Conservation (phyloP, 164 flowering plant species). For the Piper betle region DNA sequence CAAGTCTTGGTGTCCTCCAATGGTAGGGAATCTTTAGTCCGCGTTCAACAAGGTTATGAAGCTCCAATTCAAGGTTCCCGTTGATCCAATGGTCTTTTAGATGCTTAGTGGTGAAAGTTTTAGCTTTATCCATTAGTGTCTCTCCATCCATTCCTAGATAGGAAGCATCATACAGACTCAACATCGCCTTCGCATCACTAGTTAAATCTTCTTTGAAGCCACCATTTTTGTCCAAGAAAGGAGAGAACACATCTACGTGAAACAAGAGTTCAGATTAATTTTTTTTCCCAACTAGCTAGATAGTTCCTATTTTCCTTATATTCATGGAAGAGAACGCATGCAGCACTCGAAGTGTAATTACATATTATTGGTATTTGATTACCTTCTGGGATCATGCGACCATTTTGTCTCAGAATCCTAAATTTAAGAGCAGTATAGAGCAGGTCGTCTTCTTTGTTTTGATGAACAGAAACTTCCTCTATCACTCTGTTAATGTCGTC, state of each 20-base stretch:
- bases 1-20: constrained; percentile 27
- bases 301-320: too few relatives aligned
- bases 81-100: constrained; percentile 5
- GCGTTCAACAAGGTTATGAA: constrained; percentile 10
- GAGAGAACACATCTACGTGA: constrained; percentile 15
- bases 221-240: constrained; percentile 19
- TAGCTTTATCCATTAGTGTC: constrained; percentile 17
- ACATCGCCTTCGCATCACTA: constrained; percentile 14
- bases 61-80: constrained; percentile 5
- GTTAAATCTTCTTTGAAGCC: constrained; percentile 7
- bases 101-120: constrained; percentile 9
- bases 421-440: too few relatives aligned
- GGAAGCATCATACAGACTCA: constrained; percentile 34
- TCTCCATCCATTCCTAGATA: constrained; percentile 22
- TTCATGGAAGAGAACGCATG: too few relatives aligned
- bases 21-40: constrained; percentile 25
- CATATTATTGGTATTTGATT: too few relatives aligned
- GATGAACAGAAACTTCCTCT: too few relatives aligned
- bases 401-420: too few relatives aligned
- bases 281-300: too few relatives aligned
- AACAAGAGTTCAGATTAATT: neutral
- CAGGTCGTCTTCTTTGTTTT: too few relatives aligned
- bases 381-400: too few relatives aligned
- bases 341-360: too few relatives aligned
- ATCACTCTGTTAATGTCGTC: too few relatives aligned